Conservation (phyloP, 2,329 filamentous ascomycete species). For the Cytospora chrysosperma region DNA sequence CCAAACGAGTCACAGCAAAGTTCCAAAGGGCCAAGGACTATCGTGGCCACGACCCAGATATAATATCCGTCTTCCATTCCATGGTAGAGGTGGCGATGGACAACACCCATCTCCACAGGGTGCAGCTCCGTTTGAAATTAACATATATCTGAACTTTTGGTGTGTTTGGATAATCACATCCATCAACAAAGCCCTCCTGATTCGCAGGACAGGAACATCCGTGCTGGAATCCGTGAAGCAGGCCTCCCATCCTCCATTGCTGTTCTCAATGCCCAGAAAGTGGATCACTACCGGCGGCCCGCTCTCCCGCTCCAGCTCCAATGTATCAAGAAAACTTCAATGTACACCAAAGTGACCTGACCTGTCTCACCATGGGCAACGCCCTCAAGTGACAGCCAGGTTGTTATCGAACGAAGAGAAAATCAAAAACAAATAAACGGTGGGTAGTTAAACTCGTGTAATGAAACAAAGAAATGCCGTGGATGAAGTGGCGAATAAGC, state of each 20-base stretch:
- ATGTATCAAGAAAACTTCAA: constrained; percentile 23
- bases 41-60: not conserved
- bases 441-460: constrained; percentile 17
- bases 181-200: not conserved
- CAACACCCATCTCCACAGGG: not conserved
- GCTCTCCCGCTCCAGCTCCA: constrained; percentile 9
- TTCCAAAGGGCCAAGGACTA: not conserved
- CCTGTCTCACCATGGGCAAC: not conserved
- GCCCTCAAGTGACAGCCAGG: not conserved
- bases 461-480: constrained; percentile 12
- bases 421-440: not conserved
- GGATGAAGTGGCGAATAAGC: constrained; percentile 26
- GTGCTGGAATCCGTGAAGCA: not conserved
- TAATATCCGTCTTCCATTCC: not conserved
- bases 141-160: not conserved
- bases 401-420: constrained; percentile 6
- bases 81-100: constrained; percentile 17
- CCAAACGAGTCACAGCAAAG: not conserved
- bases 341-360: constrained; percentile 19
- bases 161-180: not conserved
- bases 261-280: not conserved
- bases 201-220: not conserved
- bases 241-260: not conserved
- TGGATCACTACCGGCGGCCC: not conserved
- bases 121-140: not conserved